Evolutionary conservation across 2,329 filamentous ascomycete species (phyloP), one percentile per base, ranked within the genome.

Genomic region (Stagonosporopsis chrysanthemi): DNA sequence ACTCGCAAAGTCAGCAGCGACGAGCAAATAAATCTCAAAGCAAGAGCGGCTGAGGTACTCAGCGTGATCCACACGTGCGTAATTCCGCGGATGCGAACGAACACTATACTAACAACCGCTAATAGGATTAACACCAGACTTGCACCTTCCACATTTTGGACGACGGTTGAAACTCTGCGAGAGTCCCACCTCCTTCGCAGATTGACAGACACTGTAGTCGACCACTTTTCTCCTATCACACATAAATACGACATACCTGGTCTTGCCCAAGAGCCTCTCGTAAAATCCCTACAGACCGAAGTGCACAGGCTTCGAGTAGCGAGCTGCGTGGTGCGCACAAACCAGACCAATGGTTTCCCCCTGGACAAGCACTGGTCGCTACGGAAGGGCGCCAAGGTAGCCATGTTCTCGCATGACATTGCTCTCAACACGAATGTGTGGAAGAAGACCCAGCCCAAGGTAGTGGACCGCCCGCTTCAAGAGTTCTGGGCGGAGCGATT

Each of bases 401-500:
- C 68, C 2, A 52, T 65, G 11, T 68, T 71, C 39, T 69, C 66
- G 8, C 69, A 67, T 7, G 64, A 68, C 19, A 29, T 71, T n/a
- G 65, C 64, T 4, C 45, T 71, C 12, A 66, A 75, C 40, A 54
- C 55, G 1, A 39, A 64, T 26, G 47, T 60, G 2, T 75, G 71
- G 72, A 55, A 58, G 26, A 62, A 65, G 14, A 52, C 60, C 0
- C 64, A 65, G 29, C 61, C 66, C 4, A 51, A 41, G 23, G 57
- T 60, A 1, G 42, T 66, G 1, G 52, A 64, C 14, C 61, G 24
- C 29, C 67, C 69, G 8, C 58, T 74, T 8, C 58, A 67, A 11
- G 62, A 68, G 8, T 74, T 71, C 38, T 73, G 68, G 64, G 57
- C 68, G 8, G 70, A 71, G 46, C 61, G 70, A 0, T 74, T 73